A percentile compares a stretch with the other conserved stretches of the same genome.
Evolutionary conservation across 768 basidiomycete genomes (phyloP).

Genomic region (Trametopsis cervina): DNA sequence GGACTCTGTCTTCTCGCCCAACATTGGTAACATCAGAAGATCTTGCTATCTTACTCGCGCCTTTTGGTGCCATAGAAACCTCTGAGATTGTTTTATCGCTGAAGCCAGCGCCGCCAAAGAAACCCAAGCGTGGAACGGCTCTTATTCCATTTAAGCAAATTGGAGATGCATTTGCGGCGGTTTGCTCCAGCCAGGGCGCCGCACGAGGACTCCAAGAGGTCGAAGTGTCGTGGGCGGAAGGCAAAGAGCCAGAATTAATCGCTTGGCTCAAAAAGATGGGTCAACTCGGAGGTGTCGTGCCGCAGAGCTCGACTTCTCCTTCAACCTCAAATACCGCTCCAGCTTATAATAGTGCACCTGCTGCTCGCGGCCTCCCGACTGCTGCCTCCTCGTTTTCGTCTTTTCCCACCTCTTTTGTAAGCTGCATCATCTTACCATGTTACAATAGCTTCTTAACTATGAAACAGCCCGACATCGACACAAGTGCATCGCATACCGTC

Average conservation of each 20-base stretch:
- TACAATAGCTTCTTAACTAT: not conserved
- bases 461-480: slow-evolving; percentile 17
- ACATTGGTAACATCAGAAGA: slow-evolving; percentile 43
- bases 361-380: not conserved
- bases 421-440: slow-evolving; percentile 17
- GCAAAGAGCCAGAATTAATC: slow-evolving; percentile 66
- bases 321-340: not conserved
- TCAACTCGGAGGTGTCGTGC: slow-evolving; percentile 36
- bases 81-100: slow-evolving; percentile 62
- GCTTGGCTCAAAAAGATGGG: slow-evolving; percentile 70
- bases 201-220: slow-evolving; percentile 52
- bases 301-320: not conserved
- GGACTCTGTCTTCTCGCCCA: slow-evolving; percentile 49
- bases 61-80: slow-evolving; percentile 58
- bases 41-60: slow-evolving; percentile 44
- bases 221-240: slow-evolving; percentile 69
- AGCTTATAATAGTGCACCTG: too few relatives aligned
- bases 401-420: slow-evolving; percentile 52
- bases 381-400: slow-evolving; percentile 45
- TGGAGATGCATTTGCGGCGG: slow-evolving; percentile 68
- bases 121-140: slow-evolving; percentile 63
- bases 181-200: slow-evolving; percentile 49
- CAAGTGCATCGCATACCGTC: slow-evolving; percentile 12
- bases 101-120: slow-evolving; percentile 46
- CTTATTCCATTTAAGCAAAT: slow-evolving; percentile 73